Percentiles rank a stretch among this genome's conserved stretches.
phyloP scores from a whole-genome alignment of 768 basidiomycete species.

The Termitomyces titanicus region DNA sequence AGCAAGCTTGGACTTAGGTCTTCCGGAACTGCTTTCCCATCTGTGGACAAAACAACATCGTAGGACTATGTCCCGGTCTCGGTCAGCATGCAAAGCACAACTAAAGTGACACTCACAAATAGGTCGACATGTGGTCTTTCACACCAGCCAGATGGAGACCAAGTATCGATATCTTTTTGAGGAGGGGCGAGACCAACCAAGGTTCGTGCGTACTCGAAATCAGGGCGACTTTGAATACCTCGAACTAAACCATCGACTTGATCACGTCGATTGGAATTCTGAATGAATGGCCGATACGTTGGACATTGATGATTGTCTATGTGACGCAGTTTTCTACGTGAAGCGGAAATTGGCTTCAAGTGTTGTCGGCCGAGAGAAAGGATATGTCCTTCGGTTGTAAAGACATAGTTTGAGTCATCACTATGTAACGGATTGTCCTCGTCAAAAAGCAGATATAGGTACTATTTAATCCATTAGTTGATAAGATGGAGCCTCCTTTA shows the following conservation, averaged over 20 bases:
- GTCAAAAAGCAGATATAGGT: slow-evolving; percentile 90
- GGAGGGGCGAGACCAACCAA: slow-evolving; percentile 55
- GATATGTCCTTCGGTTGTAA: slow-evolving; percentile 95
- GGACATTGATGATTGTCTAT: slow-evolving; percentile 74
- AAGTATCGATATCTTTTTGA: slow-evolving; percentile 48
- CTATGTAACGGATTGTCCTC: slow-evolving; percentile 72
- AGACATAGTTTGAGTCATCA: slow-evolving; percentile 84
- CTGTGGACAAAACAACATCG: slow-evolving; percentile 73
- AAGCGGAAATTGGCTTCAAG: slow-evolving; percentile 53
- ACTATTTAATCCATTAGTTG: slow-evolving; percentile 41
- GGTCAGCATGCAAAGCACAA: background rate
- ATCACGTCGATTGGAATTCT: slow-evolving; percentile 27
- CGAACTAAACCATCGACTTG: slow-evolving; percentile 47
- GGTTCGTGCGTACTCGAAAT: slow-evolving; percentile 78
- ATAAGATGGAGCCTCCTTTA: background rate
- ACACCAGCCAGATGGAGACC: slow-evolving; percentile 76
- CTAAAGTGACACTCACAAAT: slow-evolving; percentile 49
- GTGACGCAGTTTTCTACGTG: slow-evolving; percentile 57
- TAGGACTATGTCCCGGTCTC: slow-evolving; percentile 51
- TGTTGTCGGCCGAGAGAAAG: slow-evolving; percentile 58
- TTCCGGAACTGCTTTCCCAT: slow-evolving; percentile 53
- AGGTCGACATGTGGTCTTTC: slow-evolving; percentile 61
- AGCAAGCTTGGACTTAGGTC: slow-evolving; percentile 65
- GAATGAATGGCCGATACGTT: slow-evolving; percentile 49
- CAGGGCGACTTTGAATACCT: slow-evolving; percentile 69